phyloP scores from a whole-genome alignment of 2,329 filamentous ascomycete species.

The Reticulascus tulasneorum region DNA sequence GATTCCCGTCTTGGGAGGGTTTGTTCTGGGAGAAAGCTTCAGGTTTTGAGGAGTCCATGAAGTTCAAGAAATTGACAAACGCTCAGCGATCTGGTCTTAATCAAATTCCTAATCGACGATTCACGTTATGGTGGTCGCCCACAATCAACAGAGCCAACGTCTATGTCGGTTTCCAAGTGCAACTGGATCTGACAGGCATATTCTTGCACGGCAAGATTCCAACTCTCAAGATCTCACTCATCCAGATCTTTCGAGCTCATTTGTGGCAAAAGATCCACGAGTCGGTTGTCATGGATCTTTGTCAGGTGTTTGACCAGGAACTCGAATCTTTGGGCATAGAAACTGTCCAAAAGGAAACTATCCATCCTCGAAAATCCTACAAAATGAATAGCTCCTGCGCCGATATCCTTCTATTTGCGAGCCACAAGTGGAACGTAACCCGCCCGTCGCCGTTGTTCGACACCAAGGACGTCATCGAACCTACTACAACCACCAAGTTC shows the following conservation, averaged over 20 bases:
- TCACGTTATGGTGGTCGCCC: slow-evolving; percentile 95
- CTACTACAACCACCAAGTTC: slow-evolving; percentile 97
- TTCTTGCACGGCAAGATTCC: slow-evolving; percentile 99
- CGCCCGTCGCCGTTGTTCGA: slow-evolving; percentile 90
- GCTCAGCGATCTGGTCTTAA: slow-evolving; percentile 95
- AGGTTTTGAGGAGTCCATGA: slow-evolving; percentile 59
- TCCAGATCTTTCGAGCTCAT: slow-evolving; percentile 98
- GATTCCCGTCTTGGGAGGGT: slow-evolving; percentile 95
- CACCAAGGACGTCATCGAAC: slow-evolving; percentile 91
- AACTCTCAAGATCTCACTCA: slow-evolving; percentile 94
- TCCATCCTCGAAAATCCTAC: slow-evolving; percentile 98
- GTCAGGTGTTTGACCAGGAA: slow-evolving; percentile 97
- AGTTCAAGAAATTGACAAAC: slow-evolving; percentile 98
- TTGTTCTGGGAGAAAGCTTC: slow-evolving; percentile 76
- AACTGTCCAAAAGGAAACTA: slow-evolving; percentile 97
- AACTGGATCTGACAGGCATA: slow-evolving; percentile 94
- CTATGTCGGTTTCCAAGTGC: slow-evolving; percentile 98
- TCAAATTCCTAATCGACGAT: slow-evolving; percentile 97
- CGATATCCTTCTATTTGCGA: slow-evolving; percentile 93
- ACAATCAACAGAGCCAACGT: slow-evolving; percentile 96
- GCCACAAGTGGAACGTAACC: slow-evolving; percentile 98
- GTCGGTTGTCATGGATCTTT: slow-evolving; percentile 97
- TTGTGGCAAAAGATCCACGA: slow-evolving; percentile 99
- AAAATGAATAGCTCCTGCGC: slow-evolving; percentile 99
- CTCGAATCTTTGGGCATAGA: slow-evolving; percentile 93